These are phyloP conservation scores for Primulina tabacum DNA, from an alignment of 257 asterid genomes.

Conservation along the genomic window DNA sequence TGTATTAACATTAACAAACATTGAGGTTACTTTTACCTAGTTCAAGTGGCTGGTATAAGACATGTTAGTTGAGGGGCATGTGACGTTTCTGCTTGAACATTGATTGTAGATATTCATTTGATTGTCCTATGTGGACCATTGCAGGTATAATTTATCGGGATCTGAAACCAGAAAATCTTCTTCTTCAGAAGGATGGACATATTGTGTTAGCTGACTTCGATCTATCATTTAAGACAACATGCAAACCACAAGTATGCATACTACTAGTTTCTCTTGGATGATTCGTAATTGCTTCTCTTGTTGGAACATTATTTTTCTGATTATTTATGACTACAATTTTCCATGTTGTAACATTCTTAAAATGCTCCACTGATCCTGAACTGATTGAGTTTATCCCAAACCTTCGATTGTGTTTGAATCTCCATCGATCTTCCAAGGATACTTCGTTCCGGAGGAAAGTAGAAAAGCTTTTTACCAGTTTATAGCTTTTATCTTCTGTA, in stretches of 20 bases:
- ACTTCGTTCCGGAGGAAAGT: not conserved
- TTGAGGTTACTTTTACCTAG: not conserved
- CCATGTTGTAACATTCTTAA: not conserved
- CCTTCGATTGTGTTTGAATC: slow-evolving; percentile 3
- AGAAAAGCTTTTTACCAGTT: no score
- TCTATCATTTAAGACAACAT: not conserved
- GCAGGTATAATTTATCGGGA: slow-evolving; percentile 95
- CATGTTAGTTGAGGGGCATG: slow-evolving; percentile 11
- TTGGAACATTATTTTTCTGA: not conserved
- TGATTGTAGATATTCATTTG: slow-evolving; percentile 18
- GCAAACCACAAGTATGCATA: slow-evolving; percentile 65
- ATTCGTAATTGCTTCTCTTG: not conserved
- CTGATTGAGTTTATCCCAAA: slow-evolving; percentile 2
- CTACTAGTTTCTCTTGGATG: slow-evolving; percentile 10
- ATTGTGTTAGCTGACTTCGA: not conserved
- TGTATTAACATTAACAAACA: not conserved
- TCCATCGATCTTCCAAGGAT: not conserved
- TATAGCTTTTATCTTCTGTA: not conserved
- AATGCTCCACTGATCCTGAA: slow-evolving; percentile 3
- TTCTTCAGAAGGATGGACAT: slow-evolving; percentile 74
- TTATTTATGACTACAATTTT: not conserved
- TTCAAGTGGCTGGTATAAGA: not conserved
- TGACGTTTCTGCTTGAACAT: not conserved
- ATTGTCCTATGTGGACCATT: slow-evolving; percentile 24
- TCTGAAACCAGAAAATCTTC: slow-evolving; percentile 90